Base-by-base conservation (phyloP, 345 rosid species). In the Crucihimalaya himalaica region DNA sequence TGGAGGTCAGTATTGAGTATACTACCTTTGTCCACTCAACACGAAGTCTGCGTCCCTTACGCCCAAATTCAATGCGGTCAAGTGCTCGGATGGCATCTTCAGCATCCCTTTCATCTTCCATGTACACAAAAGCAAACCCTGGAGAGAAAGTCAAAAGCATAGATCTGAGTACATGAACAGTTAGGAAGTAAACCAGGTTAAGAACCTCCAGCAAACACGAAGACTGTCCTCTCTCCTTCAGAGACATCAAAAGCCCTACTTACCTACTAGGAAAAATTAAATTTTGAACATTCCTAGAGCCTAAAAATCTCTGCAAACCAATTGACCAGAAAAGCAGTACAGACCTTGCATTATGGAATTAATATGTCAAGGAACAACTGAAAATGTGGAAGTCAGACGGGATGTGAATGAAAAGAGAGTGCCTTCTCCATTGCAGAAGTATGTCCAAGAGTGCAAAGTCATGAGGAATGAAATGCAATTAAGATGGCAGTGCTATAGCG, bases 21-120 rank as follows among this genome's bases (percentile, higher is more conserved):
- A 16, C 43, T 34, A 91, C 98, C 89, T 89, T 94, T 31, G 97
- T 91, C 98, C 98, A 94, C 72, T 94, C 97, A 62, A 89, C 98
- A 70, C 91, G 92, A 65, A 93, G 98, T 78, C 88, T 90, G 58
- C 97, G 96, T 48, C 98, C 98, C 84, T 91, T 94, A 4, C 88
- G 89, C 60, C 98, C 98, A 75, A 91, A 94, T 58, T 94, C 98
- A 19, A 78, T 39, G 63, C 89, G 83, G 63, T 94, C 97, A 72
- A 94, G 97, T n/a, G 87, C 96, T 61, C 97, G 88, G 58, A 94
- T 91, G 16, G 97, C 98, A 86, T 94, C 92, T 56, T 88, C 96
- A 48, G 95, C 98, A 84, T 93, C 98, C 80, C 96, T 91, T 82
- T 93, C 96, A 82, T 93, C 96, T 57, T 93, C 97, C 98, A 93